Conservation (phyloP, 2,329 filamentous ascomycete species). For the Monosporascus sp. region DNA sequence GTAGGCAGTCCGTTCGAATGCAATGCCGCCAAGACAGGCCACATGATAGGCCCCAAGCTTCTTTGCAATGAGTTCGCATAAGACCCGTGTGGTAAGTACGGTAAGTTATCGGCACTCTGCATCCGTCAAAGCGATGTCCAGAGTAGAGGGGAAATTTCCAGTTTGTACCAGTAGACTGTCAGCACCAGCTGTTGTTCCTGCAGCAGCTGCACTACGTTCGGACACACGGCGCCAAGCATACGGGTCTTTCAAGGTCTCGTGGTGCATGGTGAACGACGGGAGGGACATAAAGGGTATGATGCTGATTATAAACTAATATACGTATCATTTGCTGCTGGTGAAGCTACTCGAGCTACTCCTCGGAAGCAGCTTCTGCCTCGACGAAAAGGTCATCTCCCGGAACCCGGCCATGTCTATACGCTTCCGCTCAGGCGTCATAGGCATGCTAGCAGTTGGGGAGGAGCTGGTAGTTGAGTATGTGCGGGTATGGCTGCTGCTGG, state of each 20-base stretch:
- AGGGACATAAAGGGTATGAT: background rate
- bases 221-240: background rate
- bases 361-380: conserved; percentile 13
- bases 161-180: background rate
- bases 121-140: no score
- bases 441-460: conserved; percentile 3
- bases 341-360: conserved; percentile 1
- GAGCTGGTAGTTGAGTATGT: conserved; percentile 17
- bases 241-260: background rate
- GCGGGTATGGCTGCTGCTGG: conserved; percentile 8
- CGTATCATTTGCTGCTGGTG: background rate
- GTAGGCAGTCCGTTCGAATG: no score
- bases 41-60: no score
- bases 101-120: no score
- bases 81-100: no score
- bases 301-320: background rate
- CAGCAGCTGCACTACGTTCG: background rate
- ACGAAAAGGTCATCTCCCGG: conserved; percentile 18
- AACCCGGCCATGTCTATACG: conserved; percentile 15
- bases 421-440: conserved; percentile 13
- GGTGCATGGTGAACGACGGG: background rate
- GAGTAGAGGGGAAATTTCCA: no score
- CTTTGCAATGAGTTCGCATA: no score
- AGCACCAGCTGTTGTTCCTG: background rate
- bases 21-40: no score